phyloP scores from a whole-genome alignment of 257 asterid species.

The Gentiana macrophylla region DNA sequence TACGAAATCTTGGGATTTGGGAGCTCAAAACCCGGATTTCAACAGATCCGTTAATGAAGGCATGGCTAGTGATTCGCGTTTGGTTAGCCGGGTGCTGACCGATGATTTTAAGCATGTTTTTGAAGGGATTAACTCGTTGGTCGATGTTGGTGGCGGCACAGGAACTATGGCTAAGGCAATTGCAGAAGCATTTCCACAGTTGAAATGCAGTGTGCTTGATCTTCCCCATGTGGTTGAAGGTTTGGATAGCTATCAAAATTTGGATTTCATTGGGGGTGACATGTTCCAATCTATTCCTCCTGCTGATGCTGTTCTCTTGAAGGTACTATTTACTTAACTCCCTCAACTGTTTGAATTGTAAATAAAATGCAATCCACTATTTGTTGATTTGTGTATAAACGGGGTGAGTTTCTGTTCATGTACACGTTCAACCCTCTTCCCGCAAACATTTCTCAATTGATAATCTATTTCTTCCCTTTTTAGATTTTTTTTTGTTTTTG shows the following conservation, averaged over 20 bases:
- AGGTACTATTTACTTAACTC: slow-evolving; percentile 1
- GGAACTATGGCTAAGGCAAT: neutral
- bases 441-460: too few species aligned
- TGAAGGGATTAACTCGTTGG: slow-evolving; percentile 9
- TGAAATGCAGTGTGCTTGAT: slow-evolving; percentile 11
- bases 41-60: slow-evolving; percentile 16
- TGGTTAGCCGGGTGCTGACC: slow-evolving; percentile 6
- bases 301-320: slow-evolving; percentile 13
- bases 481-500: too few species aligned
- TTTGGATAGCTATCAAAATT: slow-evolving; percentile 4
- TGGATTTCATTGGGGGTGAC: slow-evolving; percentile 8
- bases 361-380: neutral
- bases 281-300: slow-evolving; percentile 12
- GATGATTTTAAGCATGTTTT: slow-evolving; percentile 11
- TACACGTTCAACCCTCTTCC: too few species aligned
- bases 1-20: slow-evolving; percentile 10
- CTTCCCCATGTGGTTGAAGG: slow-evolving; percentile 11
- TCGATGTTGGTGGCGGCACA: slow-evolving; percentile 1
- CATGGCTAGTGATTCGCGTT: slow-evolving; percentile 19
- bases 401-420: too few species aligned
- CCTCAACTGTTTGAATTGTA: neutral
- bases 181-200: slow-evolving; percentile 1
- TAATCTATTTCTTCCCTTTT: too few species aligned
- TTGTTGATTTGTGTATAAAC: too few species aligned
- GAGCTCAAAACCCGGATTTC: slow-evolving; percentile 8